Conservation (phyloP, 2,329 filamentous ascomycete genomes). For the Claviceps sp. region DNA sequence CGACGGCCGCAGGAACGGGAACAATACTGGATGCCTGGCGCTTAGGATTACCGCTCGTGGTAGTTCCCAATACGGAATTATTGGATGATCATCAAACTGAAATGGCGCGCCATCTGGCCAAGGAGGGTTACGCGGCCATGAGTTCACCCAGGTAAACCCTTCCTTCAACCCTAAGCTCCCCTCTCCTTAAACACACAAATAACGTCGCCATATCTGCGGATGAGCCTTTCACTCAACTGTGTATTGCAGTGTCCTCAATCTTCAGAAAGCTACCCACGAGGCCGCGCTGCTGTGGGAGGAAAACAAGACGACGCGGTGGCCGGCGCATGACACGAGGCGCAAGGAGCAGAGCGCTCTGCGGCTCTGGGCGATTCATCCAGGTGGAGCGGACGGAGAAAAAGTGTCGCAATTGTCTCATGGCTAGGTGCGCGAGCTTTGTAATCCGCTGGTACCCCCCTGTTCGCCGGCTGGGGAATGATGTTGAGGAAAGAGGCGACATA, state of each 20-base stretch:
- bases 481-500: background rate
- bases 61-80: conserved; percentile 72
- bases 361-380: conserved; percentile 22
- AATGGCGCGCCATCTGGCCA: conserved; percentile 62
- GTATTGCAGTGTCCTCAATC: conserved; percentile 16
- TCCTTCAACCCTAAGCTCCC: background rate
- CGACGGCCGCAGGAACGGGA: conserved; percentile 54
- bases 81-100: conserved; percentile 87
- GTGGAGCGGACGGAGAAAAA: conserved; percentile 22
- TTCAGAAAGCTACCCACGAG: conserved; percentile 25
- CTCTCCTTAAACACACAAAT: background rate
- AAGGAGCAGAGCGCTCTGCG: conserved; percentile 10
- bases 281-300: conserved; percentile 21
- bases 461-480: background rate
- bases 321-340: conserved; percentile 14
- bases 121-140: conserved; percentile 63
- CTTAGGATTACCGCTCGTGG: conserved; percentile 62
- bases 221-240: too few relatives aligned
- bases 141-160: conserved; percentile 46
- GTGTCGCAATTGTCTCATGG: conserved; percentile 25
- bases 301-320: conserved; percentile 21
- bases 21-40: conserved; percentile 76
- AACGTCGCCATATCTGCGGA: too few relatives aligned
- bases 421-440: conserved; percentile 16
- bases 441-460: conserved; percentile 3